Conservation (phyloP, 1,284 basidiomycete species). For the Trichosporon faecale region DNA sequence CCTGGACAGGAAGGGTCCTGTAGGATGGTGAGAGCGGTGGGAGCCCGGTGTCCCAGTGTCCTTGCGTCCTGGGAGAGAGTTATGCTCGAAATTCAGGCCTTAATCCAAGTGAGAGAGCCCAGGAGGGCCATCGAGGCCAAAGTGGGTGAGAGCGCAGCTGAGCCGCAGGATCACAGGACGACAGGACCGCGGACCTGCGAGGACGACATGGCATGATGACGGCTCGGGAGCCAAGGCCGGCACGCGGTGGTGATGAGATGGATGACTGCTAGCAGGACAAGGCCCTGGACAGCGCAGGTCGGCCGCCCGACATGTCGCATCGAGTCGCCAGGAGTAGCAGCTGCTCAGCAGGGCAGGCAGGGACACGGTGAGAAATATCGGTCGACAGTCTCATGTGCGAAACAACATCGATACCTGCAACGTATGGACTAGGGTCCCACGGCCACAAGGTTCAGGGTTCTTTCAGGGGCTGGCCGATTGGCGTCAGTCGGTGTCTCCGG, state of each 20-base stretch:
- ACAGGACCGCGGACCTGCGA: not conserved
- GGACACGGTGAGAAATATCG: not conserved
- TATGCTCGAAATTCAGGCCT: conserved; percentile 4
- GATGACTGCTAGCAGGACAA: not conserved
- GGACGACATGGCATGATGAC: not conserved
- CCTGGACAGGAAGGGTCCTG: not conserved
- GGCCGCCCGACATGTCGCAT: not conserved
- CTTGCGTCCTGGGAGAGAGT: not conserved
- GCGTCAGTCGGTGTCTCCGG: not conserved
- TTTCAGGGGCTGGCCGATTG: conserved; percentile 4
- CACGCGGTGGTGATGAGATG: not conserved
- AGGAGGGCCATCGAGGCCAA: not conserved
- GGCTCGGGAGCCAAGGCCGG: not conserved
- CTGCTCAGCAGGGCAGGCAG: not conserved
- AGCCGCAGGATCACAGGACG: not conserved
- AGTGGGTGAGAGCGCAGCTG: not conserved
- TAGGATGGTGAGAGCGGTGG: not conserved
- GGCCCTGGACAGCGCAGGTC: not conserved
- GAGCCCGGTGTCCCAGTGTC: not conserved
- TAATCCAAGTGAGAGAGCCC: not conserved
- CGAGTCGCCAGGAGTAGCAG: not conserved
- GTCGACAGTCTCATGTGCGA: conserved; percentile 8
- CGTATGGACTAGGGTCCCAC: not conserved
- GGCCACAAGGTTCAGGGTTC: conserved; percentile 2
- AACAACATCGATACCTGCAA: conserved; percentile 6